phyloP scores from a whole-genome alignment of 306 rosid species.

The Cucurbita argyrosperma region DNA sequence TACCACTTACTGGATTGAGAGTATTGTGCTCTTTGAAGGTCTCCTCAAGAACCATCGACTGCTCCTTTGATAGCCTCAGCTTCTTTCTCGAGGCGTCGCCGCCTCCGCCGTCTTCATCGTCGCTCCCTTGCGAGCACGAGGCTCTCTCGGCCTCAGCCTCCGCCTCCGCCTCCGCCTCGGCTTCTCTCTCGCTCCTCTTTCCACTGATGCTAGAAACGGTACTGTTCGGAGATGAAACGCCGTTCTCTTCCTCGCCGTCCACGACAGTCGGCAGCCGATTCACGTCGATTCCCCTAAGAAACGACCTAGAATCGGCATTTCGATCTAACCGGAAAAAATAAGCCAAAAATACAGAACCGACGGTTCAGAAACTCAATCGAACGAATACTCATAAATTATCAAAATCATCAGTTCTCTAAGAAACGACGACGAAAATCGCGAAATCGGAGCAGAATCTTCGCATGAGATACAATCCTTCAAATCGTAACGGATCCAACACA shows the following conservation, averaged over 20 bases:
- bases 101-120: constrained; percentile 44
- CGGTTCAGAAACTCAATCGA: background rate
- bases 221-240: constrained; percentile 82
- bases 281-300: constrained; percentile 41
- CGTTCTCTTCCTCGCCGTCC: constrained; percentile 48
- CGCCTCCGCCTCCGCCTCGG: constrained; percentile 38
- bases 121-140: constrained; percentile 55
- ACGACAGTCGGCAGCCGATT: constrained; percentile 24
- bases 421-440: background rate
- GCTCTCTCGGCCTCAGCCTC: constrained; percentile 51
- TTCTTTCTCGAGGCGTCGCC: constrained; percentile 61
- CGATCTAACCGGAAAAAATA: constrained; percentile 18
- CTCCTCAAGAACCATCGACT: constrained; percentile 63
- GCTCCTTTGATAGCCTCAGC: constrained; percentile 77
- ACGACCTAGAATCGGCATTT: constrained; percentile 34
- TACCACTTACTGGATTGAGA: constrained; percentile 62
- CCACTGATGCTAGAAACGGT: constrained; percentile 75
- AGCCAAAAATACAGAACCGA: no score
- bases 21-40: constrained; percentile 79
- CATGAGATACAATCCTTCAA: background rate
- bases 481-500: background rate
- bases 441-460: background rate
- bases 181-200: constrained; percentile 64
- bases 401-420: background rate
- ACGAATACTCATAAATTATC: background rate